Base-by-base conservation (phyloP, 2,329 filamentous ascomycete genomes). In the Chrysosporium keratinophilum region DNA sequence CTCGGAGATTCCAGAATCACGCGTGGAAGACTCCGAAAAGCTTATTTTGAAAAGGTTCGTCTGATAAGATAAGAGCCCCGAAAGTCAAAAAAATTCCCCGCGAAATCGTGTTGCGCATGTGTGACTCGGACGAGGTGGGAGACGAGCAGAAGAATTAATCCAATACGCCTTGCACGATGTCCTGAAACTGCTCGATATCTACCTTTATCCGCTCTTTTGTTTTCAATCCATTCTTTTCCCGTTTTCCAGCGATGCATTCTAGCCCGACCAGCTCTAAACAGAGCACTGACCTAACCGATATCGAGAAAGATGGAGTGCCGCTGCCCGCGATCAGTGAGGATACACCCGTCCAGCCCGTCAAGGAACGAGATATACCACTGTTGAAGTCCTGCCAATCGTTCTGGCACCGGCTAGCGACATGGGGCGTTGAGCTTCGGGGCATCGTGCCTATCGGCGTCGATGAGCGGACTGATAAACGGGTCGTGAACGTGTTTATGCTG, bases 371-470 rank as follows among this genome's bases (percentile, higher is more conserved):
- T 19, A 11, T n/a, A 17, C 39, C n/a, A 2, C 15, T 52, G 5
- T 17, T 52, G 20, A 46, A 28, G n/a, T 54, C 44, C 31, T 37
- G 54, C n/a, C 50, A 51, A 15, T 50, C 56, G 19, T 51, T 57
- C 39, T 59, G 57, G 57, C 49, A 54, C 31, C 52, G 50, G 12
- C 56, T 61, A 23, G 57, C 58, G 9, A 50, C 57, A 49, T 61
- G 66, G 59, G 76, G 76, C 6, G 67, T 79, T 12, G 77, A 79
- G 58, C 71, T 76, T 56, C 76, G 77, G 56, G 80, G 80, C 3
- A 73, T 80, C 60, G 73, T 72, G 54, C 80, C 80, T 0, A 77
- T 83, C 19, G 76, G 78, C 1, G 57, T 74, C 19, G 74, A 79
- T 52, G 69, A 78, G 56, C 71, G 80, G 41, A 81, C 73, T 1